Percentiles rank a stretch among this genome's conserved stretches.
phyloP scores from a whole-genome alignment of 75 land plant species.

The Cunninghamia lanceolata region DNA sequence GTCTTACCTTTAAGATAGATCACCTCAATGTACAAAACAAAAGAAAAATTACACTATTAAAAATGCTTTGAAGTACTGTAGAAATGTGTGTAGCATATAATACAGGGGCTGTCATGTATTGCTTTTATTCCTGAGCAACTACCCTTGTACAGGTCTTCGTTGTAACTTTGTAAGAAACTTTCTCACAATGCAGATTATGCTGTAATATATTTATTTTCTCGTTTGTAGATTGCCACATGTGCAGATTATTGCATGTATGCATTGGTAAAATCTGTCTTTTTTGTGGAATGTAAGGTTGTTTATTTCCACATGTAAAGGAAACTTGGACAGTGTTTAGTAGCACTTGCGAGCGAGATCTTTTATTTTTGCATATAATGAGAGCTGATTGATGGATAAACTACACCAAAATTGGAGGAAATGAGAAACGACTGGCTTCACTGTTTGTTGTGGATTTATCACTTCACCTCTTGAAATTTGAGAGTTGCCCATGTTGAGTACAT shows the following conservation, averaged over 20 bases:
- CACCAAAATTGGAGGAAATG: neutral
- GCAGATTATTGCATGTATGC: neutral
- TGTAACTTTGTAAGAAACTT: neutral
- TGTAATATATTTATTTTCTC: constrained; percentile 2
- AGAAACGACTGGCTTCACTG: neutral
- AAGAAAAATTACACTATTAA: neutral
- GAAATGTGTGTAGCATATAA: neutral
- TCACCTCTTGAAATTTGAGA: neutral
- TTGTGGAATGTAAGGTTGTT: neutral
- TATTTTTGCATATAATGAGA: neutral
- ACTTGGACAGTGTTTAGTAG: neutral
- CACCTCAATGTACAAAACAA: neutral
- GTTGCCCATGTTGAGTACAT: neutral
- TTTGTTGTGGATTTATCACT: neutral
- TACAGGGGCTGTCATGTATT: constrained; percentile 4
- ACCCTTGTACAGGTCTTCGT: neutral
- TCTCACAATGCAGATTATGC: constrained; percentile 1
- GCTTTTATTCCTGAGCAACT: neutral
- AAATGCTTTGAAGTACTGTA: constrained; percentile 1
- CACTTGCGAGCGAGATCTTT: neutral
- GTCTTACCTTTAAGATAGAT: neutral
- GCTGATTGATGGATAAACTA: neutral
- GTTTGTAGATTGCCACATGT: neutral
- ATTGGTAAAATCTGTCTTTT: neutral
- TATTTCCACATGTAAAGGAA: neutral